Percentiles rank a stretch among this genome's conserved stretches.
These are phyloP conservation scores for Aspergillus glaucus DNA, from an alignment of 2,329 filamentous ascomycete species.

Conservation along the genomic window DNA sequence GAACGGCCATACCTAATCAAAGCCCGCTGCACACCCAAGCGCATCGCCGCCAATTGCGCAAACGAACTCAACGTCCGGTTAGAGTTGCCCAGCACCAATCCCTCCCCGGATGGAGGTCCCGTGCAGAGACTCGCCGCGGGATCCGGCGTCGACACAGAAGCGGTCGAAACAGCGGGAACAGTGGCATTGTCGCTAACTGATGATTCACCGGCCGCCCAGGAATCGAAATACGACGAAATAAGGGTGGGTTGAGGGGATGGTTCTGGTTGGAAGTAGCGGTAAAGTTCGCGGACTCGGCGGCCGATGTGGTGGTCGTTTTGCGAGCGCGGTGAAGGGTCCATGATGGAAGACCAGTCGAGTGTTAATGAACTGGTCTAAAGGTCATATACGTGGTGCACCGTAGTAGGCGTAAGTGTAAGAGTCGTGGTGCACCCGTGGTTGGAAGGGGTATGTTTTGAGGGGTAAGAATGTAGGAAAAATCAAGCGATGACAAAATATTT, in stretches of 20 bases:
- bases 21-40: slow-evolving; percentile 31
- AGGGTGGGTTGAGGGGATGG: slow-evolving; percentile 2
- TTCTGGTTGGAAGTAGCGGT: slow-evolving; percentile 35
- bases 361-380: background rate
- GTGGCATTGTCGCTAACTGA: slow-evolving; percentile 2
- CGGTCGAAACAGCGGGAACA: slow-evolving; percentile 1
- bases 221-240: background rate
- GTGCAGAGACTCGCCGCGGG: slow-evolving; percentile 10
- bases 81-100: slow-evolving; percentile 21
- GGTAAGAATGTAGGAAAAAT: no score
- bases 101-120: slow-evolving; percentile 7
- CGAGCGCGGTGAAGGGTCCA: slow-evolving; percentile 4
- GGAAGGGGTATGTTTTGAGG: no score
- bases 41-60: slow-evolving; percentile 30
- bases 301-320: slow-evolving; percentile 20
- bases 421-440: no score
- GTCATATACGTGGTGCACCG: background rate
- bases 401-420: no score
- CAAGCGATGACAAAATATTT: no score
- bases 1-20: slow-evolving; percentile 27
- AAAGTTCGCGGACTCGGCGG: slow-evolving; percentile 33
- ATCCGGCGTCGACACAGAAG: slow-evolving; percentile 9
- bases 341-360: slow-evolving; percentile 4
- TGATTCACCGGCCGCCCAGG: background rate
- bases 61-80: slow-evolving; percentile 32